A percentile compares a stretch with the other conserved stretches of the same genome.
These are phyloP conservation scores for Solioccasus polychromus DNA, from an alignment of 768 basidiomycete genomes.

Conservation along the genomic window DNA sequence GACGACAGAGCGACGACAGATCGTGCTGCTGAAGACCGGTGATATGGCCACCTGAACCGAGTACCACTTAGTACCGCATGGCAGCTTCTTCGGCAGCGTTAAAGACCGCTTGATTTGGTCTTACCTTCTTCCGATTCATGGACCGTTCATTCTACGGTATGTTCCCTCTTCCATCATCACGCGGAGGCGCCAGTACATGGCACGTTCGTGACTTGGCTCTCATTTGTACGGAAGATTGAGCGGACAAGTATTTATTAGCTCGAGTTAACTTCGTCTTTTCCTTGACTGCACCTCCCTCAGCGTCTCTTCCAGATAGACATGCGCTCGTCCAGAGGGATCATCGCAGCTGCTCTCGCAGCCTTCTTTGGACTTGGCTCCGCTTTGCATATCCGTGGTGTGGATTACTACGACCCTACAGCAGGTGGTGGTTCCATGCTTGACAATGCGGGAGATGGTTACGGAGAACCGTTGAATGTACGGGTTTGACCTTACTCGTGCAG, in stretches of 20 bases:
- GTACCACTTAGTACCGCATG: not conserved
- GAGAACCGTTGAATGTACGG: constrained; percentile 43
- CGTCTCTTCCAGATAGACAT: not conserved
- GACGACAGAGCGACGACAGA: not conserved
- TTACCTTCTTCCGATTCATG: no score
- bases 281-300: not conserved
- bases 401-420: constrained; percentile 34
- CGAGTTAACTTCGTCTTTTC: not conserved
- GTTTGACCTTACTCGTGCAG: not conserved
- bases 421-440: constrained; percentile 46
- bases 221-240: not conserved
- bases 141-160: no score
- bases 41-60: no score
- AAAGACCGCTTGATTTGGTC: not conserved
- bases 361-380: constrained; percentile 3
- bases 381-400: constrained; percentile 12
- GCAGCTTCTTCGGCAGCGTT: not conserved
- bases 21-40: no score
- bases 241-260: not conserved
- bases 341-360: not conserved
- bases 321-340: not conserved
- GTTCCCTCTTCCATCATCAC: not conserved
- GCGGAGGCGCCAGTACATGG: not conserved
- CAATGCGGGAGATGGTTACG: constrained; percentile 36
- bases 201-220: constrained; percentile 2